Conservation (phyloP, 1,139 yeast species). For the Suhomyces atakaporum region DNA sequence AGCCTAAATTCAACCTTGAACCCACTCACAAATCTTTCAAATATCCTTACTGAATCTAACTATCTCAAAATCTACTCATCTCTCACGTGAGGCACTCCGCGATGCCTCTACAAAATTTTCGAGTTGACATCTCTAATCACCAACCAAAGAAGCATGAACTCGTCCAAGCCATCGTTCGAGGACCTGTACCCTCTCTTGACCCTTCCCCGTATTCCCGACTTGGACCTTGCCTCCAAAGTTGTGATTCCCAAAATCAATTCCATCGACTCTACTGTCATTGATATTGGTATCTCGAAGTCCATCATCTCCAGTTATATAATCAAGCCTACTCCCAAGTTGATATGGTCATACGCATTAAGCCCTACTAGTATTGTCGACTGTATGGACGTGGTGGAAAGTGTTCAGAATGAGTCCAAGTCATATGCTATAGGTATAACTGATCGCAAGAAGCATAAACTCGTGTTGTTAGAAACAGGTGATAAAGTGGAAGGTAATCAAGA, state of each 20-base stretch:
- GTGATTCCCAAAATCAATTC: conserved; percentile 32
- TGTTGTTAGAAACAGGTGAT: conserved; percentile 30
- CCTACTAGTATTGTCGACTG: conserved; percentile 56
- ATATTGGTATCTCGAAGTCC: conserved; percentile 76
- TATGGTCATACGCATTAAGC: conserved; percentile 72
- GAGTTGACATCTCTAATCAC: conserved; percentile 3
- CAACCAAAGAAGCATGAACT: conserved; percentile 9
- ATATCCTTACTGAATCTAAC: no score
- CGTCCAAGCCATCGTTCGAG: conserved; percentile 27
- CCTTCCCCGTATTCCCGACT: conserved; percentile 44
- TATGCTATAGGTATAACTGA: conserved; percentile 51
- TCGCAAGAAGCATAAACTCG: conserved; percentile 44
- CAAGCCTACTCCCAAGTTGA: conserved; percentile 77
- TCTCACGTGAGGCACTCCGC: conserved; percentile 9
- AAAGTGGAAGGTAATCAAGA: conserved; percentile 13
- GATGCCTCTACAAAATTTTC: conserved; percentile 16
- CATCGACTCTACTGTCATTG: conserved; percentile 33
- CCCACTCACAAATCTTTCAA: no score
- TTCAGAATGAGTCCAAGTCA: conserved; percentile 21
- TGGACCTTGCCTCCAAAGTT: conserved; percentile 31
- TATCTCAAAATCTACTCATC: conserved; percentile 1
- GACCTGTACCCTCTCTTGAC: conserved; percentile 43
- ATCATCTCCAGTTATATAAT: conserved; percentile 70
- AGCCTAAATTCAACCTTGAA: no score
- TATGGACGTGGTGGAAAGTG: conserved; percentile 38